Base-by-base conservation (phyloP, 75 land plant species). In the Selaginella moellendorffii region DNA sequence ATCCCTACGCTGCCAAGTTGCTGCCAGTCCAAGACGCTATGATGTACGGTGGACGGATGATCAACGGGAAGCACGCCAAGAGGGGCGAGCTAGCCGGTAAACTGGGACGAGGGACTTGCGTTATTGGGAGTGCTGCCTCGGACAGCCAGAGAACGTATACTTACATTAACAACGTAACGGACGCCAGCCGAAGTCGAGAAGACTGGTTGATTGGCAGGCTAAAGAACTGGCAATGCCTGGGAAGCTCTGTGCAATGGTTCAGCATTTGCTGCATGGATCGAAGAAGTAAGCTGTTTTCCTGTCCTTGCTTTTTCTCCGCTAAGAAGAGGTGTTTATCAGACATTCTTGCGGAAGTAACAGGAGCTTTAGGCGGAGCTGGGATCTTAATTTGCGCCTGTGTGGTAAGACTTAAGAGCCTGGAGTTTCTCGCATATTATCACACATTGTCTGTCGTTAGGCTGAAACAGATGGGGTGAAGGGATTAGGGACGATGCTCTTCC, bases 261-360 rank as follows among this genome's bases (percentile, higher is more conserved):
- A 79, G 78, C 66, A 77, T 83, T 26, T 70, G 78, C n/a, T 88
- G 83, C 59, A 62, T 83, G 24, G 87, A 93, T 42, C 81, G 85
- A 36, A 85, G 61, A 78, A 86, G 98, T 88, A 67, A 69, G 52
- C 14, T 63, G 29, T 53, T 25, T 1, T 65, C 19, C 28, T 65
- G 53, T 65, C 18, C 29, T 67, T 22, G 54, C 54, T 20, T 8
- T 31, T 29, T n/a, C 29, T 17, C 9, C 26, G 24, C 25, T 66
- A 2, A 31, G 19, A 29, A 31, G 29, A 24, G 23, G 28, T 21
- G 23, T 74, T 51, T 46, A 2, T 24, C 76, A 93, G 98, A 88
- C n/a, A 88, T 88, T 68, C 79, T 93, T 73, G 81, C 85, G 19
- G 90, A 93, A 65, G 81, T 93, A 22, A 80, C 90, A 56, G 69